Conservation (phyloP, 331 rosid species). For the Acacia concinna region DNA sequence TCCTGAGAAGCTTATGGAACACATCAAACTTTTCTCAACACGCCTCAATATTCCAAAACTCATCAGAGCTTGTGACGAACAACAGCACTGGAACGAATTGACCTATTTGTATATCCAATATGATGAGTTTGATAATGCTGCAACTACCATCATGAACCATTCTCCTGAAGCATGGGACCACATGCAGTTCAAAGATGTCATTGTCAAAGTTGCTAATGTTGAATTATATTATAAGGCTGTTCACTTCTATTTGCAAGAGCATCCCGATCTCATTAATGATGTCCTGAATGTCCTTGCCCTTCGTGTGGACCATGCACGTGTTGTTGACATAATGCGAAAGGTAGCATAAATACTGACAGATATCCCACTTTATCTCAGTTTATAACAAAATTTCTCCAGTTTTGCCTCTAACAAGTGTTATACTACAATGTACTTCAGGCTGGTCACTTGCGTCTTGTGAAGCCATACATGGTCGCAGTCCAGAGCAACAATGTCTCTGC, state of each 20-base stretch:
- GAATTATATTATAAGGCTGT: constrained; percentile 96
- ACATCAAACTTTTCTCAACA: constrained; percentile 91
- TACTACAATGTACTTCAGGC: constrained; percentile 57
- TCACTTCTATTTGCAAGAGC: constrained; percentile 98
- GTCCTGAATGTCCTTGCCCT: constrained; percentile 97
- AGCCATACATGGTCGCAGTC: constrained; percentile 99
- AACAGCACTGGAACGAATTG: constrained; percentile 95
- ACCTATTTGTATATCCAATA: constrained; percentile 96
- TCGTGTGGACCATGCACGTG: constrained; percentile 97
- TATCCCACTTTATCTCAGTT: constrained; percentile 15
- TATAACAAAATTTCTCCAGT: background rate
- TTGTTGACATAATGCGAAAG: constrained; percentile 98
- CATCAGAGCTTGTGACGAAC: constrained; percentile 96
- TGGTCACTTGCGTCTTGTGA: constrained; percentile 94
- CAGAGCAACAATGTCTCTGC: constrained; percentile 99
- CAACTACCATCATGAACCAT: constrained; percentile 98
- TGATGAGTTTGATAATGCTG: constrained; percentile 98
- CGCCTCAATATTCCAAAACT: constrained; percentile 98
- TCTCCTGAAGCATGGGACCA: constrained; percentile 99
- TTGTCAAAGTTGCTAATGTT: constrained; percentile 94
- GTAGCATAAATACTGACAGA: constrained; percentile 35
- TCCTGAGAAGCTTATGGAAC: constrained; percentile 99
- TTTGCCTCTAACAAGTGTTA: constrained; percentile 15
- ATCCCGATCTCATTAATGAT: constrained; percentile 97
- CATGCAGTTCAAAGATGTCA: constrained; percentile 98